Conservation (phyloP, 371 early-diverging fungal genomes). For the Parasitella parasitica region DNA sequence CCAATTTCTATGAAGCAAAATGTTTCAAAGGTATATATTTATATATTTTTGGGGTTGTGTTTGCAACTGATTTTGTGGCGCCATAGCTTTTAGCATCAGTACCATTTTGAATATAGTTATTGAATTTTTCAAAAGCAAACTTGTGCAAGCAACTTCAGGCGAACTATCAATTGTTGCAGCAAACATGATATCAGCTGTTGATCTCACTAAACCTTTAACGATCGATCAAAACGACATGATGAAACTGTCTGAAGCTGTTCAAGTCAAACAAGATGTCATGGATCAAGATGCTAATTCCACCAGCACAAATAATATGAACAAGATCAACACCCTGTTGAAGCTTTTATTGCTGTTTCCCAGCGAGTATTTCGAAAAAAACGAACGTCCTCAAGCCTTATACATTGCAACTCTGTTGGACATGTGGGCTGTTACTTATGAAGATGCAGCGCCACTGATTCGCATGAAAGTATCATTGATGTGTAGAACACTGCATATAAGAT, state of each 20-base stretch:
- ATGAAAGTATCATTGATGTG: conserved; percentile 34
- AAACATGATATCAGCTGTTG: conserved; percentile 3
- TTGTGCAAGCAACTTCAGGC: conserved; percentile 9
- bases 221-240: not conserved
- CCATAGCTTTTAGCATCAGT: conserved; percentile 24
- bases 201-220: not conserved
- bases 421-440: conserved; percentile 25
- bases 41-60: not conserved
- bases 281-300: conserved; percentile 2
- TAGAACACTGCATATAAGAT: conserved; percentile 36
- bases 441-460: conserved; percentile 23
- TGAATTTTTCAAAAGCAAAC: conserved; percentile 12
- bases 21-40: conserved; percentile 42
- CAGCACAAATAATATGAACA: conserved; percentile 6
- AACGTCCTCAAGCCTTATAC: conserved; percentile 41
- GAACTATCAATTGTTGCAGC: conserved; percentile 9
- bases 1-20: conserved; percentile 58
- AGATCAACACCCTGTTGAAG: conserved; percentile 20
- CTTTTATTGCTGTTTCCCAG: conserved; percentile 49
- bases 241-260: not conserved
- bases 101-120: conserved; percentile 15
- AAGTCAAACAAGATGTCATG: conserved; percentile 4
- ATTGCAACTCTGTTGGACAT: conserved; percentile 45
- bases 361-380: conserved; percentile 52
- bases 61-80: not conserved